Evolutionary conservation across 768 basidiomycete genomes (phyloP).

Genomic region (Gymnopilus dilepis): DNA sequence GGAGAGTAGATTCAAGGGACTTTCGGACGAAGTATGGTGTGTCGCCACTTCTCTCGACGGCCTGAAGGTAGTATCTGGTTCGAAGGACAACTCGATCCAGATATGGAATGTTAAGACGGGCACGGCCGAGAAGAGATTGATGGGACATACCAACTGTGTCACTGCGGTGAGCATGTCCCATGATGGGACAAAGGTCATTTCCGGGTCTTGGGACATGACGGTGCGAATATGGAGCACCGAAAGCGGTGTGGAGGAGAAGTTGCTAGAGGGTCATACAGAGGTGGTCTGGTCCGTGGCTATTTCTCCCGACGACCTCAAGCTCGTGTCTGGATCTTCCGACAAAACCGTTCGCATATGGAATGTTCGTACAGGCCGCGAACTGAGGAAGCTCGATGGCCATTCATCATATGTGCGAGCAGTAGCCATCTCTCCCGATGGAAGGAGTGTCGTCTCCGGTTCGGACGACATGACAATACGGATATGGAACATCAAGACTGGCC

Average conservation of each 20-base stretch:
- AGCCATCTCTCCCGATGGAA: constrained; percentile 21
- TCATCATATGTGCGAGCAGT: constrained; percentile 12
- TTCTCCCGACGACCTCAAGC: constrained; percentile 29
- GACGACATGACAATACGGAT: constrained; percentile 4
- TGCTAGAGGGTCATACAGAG: constrained; percentile 18
- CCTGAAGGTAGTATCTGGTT: constrained; percentile 24
- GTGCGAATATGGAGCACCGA: constrained; percentile 27
- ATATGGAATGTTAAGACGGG: constrained; percentile 29
- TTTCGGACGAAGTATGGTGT: constrained; percentile 17
- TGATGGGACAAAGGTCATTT: constrained; percentile 22
- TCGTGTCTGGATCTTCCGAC: constrained; percentile 31
- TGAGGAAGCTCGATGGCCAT: constrained; percentile 22
- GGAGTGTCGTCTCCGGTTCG: constrained; percentile 14
- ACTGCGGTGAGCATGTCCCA: constrained; percentile 28
- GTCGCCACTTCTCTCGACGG: constrained; percentile 30
- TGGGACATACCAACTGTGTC: constrained; percentile 22
- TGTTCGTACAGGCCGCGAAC: constrained; percentile 11
- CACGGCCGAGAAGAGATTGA: neutral
- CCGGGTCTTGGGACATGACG: constrained; percentile 24
- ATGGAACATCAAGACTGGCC: constrained; percentile 10
- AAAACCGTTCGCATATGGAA: constrained; percentile 33
- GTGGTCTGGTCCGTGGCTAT: constrained; percentile 23
- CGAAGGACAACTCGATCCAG: constrained; percentile 14
- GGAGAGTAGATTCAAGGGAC: constrained; percentile 16
- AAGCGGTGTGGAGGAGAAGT: constrained; percentile 15